Evolutionary conservation across 2,329 filamentous ascomycete species (phyloP).

Genomic region (Camillea tinctor): DNA sequence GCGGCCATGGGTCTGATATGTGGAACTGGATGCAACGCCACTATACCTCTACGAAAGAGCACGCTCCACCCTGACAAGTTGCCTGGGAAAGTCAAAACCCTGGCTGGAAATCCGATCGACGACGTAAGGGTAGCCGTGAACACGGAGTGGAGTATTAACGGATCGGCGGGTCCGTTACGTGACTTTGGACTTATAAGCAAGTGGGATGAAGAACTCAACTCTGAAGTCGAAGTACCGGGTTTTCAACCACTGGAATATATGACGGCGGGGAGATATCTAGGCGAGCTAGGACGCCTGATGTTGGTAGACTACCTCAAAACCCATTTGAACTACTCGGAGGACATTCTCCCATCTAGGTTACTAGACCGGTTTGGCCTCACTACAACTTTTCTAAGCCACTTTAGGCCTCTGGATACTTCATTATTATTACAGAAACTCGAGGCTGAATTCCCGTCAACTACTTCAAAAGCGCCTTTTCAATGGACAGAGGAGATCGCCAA

Average conservation of each 20-base stretch:
- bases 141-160: conserved; percentile 81
- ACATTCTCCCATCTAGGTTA: conserved; percentile 54
- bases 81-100: conserved; percentile 47
- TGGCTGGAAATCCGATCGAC: conserved; percentile 44
- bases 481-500: conserved; percentile 64
- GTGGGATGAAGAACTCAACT: conserved; percentile 70
- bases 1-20: conserved; percentile 80
- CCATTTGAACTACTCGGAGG: conserved; percentile 37
- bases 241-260: conserved; percentile 86
- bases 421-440: conserved; percentile 48
- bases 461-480: conserved; percentile 46
- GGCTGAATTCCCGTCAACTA: conserved; percentile 52
- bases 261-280: conserved; percentile 75
- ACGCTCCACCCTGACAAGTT: conserved; percentile 64
- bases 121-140: conserved; percentile 73
- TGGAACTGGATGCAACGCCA: conserved; percentile 79
- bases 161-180: conserved; percentile 65
- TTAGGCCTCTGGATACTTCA: conserved; percentile 52
- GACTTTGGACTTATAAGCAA: conserved; percentile 62
- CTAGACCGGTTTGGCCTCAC: conserved; percentile 61
- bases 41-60: conserved; percentile 66
- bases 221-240: conserved; percentile 65
- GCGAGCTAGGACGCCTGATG: conserved; percentile 71
- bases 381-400: conserved; percentile 71
- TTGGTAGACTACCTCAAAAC: conserved; percentile 62